Base-by-base conservation (phyloP, 2,329 filamentous ascomycete species). In the Coniella vitis region DNA sequence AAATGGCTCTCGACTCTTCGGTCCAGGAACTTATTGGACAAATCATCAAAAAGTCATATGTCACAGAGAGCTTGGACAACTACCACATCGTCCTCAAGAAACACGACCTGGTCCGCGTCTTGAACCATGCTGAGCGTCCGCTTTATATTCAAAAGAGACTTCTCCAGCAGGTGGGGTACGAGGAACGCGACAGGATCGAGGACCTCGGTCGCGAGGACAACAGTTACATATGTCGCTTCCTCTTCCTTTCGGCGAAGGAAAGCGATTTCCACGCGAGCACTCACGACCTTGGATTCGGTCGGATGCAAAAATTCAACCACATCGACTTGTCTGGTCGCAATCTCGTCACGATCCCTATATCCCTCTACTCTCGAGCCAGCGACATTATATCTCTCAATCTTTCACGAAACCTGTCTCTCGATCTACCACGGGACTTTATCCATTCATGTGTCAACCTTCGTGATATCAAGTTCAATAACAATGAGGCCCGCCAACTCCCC, bases 181-280 rank as follows among this genome's bases (percentile, higher is more conserved):
- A 87, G 49, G 83, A 89, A 29, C 81, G 81, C 48, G 93, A 98
- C 65, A 83, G 82, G 35, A 82, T 98, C 39, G 91, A 96, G 63
- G 93, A 97, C 54, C 81, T 98, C 45, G 93, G 93, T 22, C 83
- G 93, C 49, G 93, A 98, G 66, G 93, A 98, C 70, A 95, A 97
- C 65, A 94, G 90, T 63, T 98, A 97, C 59, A 77, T 98, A 12
- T 95, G 90, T 63, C 87, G 93, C 5, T 97, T 98, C 69, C 89
- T 93, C 52, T 98, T 98, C 66, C 73, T 96, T 51, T 90, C 91
- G 14, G 85, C 87, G 17, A 87, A 91, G 60, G 86, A 95, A 64
- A 90, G 83, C 63, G 89, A 90, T 42, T 90, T 79, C 60, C 81
- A 84, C 54, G 76, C 84, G 38, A 81, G 77, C 52, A 73, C 87